Evolutionary conservation across 345 rosid species (phyloP).

Genomic region (Dipteronia dyeriana): DNA sequence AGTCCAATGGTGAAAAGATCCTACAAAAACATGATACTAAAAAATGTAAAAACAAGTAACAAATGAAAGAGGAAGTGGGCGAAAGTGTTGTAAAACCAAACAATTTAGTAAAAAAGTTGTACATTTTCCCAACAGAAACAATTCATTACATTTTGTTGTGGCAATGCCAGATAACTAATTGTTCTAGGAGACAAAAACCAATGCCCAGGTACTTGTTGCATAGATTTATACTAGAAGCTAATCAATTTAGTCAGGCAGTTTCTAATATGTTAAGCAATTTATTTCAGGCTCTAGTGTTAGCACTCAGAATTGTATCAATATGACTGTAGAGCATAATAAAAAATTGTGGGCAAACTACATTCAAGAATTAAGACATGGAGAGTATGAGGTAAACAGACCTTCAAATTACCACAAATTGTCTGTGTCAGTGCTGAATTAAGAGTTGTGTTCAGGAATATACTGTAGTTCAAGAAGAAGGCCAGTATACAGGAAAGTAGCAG

Average conservation of each 20-base stretch:
- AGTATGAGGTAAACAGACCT: slow-evolving; percentile 49
- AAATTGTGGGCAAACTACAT: not conserved
- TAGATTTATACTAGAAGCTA: not conserved
- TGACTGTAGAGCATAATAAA: not conserved
- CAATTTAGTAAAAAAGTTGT: not conserved
- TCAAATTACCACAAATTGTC: slow-evolving; percentile 94
- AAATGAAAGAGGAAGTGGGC: not conserved
- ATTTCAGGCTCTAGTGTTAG: not conserved
- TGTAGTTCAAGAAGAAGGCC: slow-evolving; percentile 96
- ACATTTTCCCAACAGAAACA: not conserved
- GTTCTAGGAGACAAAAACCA: not conserved
- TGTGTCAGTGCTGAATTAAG: slow-evolving; percentile 96
- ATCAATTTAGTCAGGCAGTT: not conserved
- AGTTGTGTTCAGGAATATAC: slow-evolving; percentile 93
- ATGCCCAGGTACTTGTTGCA: not conserved
- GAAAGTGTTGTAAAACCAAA: not conserved
- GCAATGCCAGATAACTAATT: not conserved
- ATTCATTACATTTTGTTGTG: not conserved
- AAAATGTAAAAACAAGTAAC: slow-evolving; percentile 13
- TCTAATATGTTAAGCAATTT: not conserved
- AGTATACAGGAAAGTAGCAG: slow-evolving; percentile 72
- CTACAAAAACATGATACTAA: slow-evolving; percentile 41
- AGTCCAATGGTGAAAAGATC: slow-evolving; percentile 88
- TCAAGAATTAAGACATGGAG: not conserved
- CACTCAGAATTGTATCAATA: not conserved